Conservation (phyloP, 1,284 basidiomycete genomes). For the Apiotrichum laibachii region DNA sequence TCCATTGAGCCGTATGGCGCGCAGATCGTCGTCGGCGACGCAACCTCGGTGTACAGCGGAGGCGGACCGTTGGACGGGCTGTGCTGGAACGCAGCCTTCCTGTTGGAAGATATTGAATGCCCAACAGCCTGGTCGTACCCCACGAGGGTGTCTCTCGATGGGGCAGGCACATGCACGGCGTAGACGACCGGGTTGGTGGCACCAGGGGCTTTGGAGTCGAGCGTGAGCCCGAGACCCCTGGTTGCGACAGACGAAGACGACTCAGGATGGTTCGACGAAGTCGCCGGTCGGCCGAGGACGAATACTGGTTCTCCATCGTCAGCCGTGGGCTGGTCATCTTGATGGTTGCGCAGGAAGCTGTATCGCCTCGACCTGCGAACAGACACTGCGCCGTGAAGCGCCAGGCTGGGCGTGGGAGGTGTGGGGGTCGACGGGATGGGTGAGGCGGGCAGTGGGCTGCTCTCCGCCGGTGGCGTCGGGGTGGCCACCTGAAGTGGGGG, state of each 20-base stretch:
- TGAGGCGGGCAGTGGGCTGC: not conserved
- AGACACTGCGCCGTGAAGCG: not conserved
- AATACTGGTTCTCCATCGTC: not conserved
- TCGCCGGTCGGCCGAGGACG: not conserved
- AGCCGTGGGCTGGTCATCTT: not conserved
- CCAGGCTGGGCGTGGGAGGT: not conserved
- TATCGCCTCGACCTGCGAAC: not conserved
- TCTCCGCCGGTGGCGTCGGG: not conserved
- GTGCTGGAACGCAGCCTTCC: not conserved
- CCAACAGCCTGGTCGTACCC: not conserved
- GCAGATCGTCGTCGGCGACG: not conserved
- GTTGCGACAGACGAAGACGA: too few relatives aligned
- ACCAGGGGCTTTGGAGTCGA: too few relatives aligned
- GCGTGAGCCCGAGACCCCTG: too few relatives aligned
- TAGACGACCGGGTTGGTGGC: too few relatives aligned
- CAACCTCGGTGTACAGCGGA: not conserved
- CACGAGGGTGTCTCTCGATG: too few relatives aligned
- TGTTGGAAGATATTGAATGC: not conserved
- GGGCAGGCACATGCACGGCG: too few relatives aligned
- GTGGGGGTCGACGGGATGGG: not conserved
- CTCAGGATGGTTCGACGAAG: not conserved
- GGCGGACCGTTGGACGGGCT: not conserved
- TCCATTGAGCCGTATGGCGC: too few relatives aligned
- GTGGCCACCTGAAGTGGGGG: not conserved
- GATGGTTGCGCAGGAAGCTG: not conserved